Evolutionary conservation across 2,329 filamentous ascomycete species (phyloP).

Genomic region (Drechslerella stenobrocha): DNA sequence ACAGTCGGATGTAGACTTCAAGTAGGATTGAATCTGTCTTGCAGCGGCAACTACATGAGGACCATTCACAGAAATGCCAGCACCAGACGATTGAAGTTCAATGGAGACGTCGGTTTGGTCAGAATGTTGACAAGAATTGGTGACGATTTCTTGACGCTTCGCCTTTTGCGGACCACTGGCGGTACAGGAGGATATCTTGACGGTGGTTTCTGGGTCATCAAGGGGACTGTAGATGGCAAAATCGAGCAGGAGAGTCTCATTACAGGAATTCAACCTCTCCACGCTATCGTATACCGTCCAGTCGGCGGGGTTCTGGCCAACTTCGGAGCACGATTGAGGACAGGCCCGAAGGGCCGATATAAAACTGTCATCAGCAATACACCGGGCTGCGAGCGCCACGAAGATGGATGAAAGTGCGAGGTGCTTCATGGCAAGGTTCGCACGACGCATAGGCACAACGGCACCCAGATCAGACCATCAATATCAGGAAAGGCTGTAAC

Average conservation of each 20-base stretch:
- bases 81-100: conserved; percentile 9
- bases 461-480: conserved; percentile 2
- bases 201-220: conserved; percentile 22
- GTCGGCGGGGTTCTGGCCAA: conserved; percentile 23
- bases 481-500: neutral
- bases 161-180: conserved; percentile 4
- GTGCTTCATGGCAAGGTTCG: conserved; percentile 1
- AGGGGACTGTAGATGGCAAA: conserved; percentile 47
- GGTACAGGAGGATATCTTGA: conserved; percentile 33
- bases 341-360: conserved; percentile 25
- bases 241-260: conserved; percentile 45
- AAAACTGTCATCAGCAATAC: conserved; percentile 3
- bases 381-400: neutral
- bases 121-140: neutral
- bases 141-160: conserved; percentile 13
- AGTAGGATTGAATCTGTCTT: conserved; percentile 13
- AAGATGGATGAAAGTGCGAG: conserved; percentile 5
- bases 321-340: conserved; percentile 27
- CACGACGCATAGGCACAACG: neutral
- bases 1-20: conserved; percentile 7
- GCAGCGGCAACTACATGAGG: neutral
- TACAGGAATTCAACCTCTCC: conserved; percentile 33
- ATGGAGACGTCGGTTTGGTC: conserved; percentile 2
- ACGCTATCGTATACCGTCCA: conserved; percentile 48
- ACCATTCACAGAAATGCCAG: conserved; percentile 6